A percentile compares a stretch with the other conserved stretches of the same genome.
Evolutionary conservation across 139 green algal genomes (phyloP).

Genomic region (Coelastrella sp.): DNA sequence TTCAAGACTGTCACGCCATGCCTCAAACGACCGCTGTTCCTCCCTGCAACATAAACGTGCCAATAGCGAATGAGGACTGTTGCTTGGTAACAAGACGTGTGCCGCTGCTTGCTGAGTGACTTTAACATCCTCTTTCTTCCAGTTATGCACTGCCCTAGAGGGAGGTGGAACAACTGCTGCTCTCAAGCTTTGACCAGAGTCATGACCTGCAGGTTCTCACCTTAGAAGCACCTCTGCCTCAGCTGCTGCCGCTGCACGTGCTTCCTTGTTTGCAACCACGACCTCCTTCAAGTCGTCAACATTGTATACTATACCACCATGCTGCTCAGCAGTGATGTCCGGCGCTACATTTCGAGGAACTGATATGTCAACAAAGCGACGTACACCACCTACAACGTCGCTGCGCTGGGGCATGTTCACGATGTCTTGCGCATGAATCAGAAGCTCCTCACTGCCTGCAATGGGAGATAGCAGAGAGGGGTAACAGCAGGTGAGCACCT

Average conservation of each 20-base stretch:
- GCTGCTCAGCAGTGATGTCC: slow-evolving; percentile 77
- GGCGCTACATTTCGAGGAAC: slow-evolving; percentile 96
- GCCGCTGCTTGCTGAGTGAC: too few relatives aligned
- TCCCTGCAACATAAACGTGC: too few relatives aligned
- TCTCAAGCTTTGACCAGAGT: too few relatives aligned
- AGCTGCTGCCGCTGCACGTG: slow-evolving; percentile 76
- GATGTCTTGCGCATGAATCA: slow-evolving; percentile 83
- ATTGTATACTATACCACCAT: slow-evolving; percentile 93
- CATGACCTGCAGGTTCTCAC: slow-evolving; percentile 12
- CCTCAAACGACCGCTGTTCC: slow-evolving; percentile 93
- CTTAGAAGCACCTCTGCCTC: slow-evolving; percentile 71
- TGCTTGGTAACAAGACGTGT: slow-evolving; percentile 27
- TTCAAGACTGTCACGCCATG: slow-evolving; percentile 97
- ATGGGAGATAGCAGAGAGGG: not conserved
- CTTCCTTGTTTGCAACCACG: slow-evolving; percentile 96
- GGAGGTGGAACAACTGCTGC: too few relatives aligned
- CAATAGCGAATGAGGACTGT: not conserved
- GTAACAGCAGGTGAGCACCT: not conserved
- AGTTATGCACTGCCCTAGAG: too few relatives aligned
- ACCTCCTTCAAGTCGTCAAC: slow-evolving; percentile 99
- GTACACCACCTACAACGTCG: slow-evolving; percentile 83
- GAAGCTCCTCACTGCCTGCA: slow-evolving; percentile 82
- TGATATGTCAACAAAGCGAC: slow-evolving; percentile 98
- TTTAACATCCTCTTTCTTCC: too few relatives aligned
- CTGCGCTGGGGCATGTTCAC: slow-evolving; percentile 65